Percentiles rank a stretch among this genome's conserved stretches.
Conservation (phyloP, 495 filamentous ascomycete genomes). For the Oidiodendron maius region DNA sequence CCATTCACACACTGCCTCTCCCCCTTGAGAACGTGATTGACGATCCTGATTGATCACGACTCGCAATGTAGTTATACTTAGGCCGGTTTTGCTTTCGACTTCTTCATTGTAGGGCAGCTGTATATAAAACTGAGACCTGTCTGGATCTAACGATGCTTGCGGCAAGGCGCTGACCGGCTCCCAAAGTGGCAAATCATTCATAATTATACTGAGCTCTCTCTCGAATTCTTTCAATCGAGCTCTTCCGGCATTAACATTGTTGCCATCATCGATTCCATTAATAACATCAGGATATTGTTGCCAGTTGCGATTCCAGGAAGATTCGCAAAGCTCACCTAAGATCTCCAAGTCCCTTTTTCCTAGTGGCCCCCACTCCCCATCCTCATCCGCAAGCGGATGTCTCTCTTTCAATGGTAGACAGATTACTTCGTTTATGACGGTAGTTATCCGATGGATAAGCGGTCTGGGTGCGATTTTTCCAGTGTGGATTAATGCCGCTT, state of each 20-base stretch:
- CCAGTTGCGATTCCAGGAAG: conserved; percentile 12
- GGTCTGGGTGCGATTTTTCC: conserved; percentile 10
- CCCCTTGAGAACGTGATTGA: neutral
- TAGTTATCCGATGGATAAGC: conserved; percentile 1
- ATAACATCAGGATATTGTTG: neutral
- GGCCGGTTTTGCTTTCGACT: neutral
- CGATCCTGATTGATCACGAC: neutral
- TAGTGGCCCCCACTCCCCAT: neutral
- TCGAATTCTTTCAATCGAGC: conserved; percentile 10
- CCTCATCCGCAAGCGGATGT: neutral
- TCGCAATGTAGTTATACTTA: neutral
- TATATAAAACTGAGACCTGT: neutral
- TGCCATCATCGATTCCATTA: no score
- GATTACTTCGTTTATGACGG: neutral
- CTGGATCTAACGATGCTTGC: neutral
- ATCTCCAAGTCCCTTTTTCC: conserved; percentile 3
- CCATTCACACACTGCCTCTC: neutral
- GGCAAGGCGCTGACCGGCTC: neutral
- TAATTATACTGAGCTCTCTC: conserved; percentile 1
- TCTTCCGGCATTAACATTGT: neutral
- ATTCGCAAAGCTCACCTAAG: conserved; percentile 1
- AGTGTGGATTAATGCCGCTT: neutral
- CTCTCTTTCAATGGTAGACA: neutral
- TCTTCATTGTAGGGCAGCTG: neutral
- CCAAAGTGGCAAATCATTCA: neutral